Base-by-base conservation (phyloP, 352 stramenopile genomes). In the Pythium guiyangense region DNA sequence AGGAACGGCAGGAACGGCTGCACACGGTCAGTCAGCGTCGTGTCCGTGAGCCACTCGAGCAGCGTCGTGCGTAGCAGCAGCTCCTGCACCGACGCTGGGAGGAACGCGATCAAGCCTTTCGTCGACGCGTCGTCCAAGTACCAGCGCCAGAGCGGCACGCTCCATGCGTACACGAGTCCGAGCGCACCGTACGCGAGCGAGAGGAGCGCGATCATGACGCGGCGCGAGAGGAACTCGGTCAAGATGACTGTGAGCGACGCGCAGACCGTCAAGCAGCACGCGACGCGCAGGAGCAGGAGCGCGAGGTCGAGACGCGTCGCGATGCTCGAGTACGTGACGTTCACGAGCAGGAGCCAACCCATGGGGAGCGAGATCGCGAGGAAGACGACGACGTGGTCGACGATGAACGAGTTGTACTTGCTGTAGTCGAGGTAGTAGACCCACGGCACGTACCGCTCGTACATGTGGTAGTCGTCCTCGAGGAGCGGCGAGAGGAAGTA, bases 11-110 rank as follows among this genome's bases (percentile, higher is more conserved):
- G 39, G 63, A 86, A 90, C 2, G 75, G 74, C 17, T 75, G 65
- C 29, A 95, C 60, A 59, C 79, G 74, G 48, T 93, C 80, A 39
- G 83, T 74, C 49, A 93, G 80, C 8, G 67, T 75, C 17, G 81
- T 83, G 53, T 93, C 85, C 1, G 81, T 89, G 46, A 94, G 78
- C 83, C 83, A 94, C 50, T 94, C 81, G 27, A 94, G 63, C 14
- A 93, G 70, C 43, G 76, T 91, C 52, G 76, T 92, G 29, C 73
- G 69, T 29, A 94, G 72, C 44, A 94, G 54, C 42, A 92, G 54
- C 29, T 86, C 52, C 60, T 88, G 82, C 5, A 82, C 42, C 1
- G 66, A 79, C n/a, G 58, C 56, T 0, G 85, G 83, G 18, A 94
- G 56, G 31, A 90, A 81, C 3, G 70, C 64, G 6, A 94, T 55